These are phyloP conservation scores for Coemansia sp. DNA, from an alignment of 192 early-diverging fungal genomes.

Conservation along the genomic window DNA sequence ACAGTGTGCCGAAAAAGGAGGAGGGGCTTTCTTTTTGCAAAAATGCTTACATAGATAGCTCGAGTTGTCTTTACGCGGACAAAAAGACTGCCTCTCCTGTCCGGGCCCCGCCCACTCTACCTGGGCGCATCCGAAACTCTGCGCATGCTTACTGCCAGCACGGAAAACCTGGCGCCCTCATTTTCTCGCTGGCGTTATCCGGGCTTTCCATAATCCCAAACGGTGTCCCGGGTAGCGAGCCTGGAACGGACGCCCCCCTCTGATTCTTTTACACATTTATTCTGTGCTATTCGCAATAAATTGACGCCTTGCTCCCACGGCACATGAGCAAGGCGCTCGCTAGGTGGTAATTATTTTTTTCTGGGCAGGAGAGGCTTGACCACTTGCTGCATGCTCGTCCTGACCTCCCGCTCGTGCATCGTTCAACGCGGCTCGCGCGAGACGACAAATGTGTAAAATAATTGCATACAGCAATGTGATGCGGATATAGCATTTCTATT, in stretches of 20 bases:
- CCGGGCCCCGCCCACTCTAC: conserved; percentile 2
- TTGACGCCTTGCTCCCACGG: conserved; percentile 13
- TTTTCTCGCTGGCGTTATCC: neutral
- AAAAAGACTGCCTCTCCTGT: neutral
- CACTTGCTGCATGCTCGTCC: neutral
- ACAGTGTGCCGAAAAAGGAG: neutral
- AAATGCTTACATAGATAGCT: neutral
- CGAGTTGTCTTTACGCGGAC: neutral
- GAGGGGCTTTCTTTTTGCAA: neutral
- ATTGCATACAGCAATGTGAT: too few species aligned
- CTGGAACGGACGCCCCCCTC: neutral
- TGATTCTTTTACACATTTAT: neutral
- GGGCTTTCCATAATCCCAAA: neutral
- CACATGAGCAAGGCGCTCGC: conserved; percentile 7
- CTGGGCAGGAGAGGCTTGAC: neutral
- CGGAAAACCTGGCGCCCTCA: too few species aligned
- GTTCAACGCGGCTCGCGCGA: neutral
- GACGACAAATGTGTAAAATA: neutral
- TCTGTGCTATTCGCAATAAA: conserved; percentile 2
- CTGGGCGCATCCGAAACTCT: neutral
- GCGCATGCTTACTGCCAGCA: neutral
- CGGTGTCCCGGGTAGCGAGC: neutral
- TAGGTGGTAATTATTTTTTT: neutral
- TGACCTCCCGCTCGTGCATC: neutral
- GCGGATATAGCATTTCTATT: neutral